Base-by-base conservation (phyloP, 2,329 filamentous ascomycete genomes). In the Pseudogymnoascus sp. region DNA sequence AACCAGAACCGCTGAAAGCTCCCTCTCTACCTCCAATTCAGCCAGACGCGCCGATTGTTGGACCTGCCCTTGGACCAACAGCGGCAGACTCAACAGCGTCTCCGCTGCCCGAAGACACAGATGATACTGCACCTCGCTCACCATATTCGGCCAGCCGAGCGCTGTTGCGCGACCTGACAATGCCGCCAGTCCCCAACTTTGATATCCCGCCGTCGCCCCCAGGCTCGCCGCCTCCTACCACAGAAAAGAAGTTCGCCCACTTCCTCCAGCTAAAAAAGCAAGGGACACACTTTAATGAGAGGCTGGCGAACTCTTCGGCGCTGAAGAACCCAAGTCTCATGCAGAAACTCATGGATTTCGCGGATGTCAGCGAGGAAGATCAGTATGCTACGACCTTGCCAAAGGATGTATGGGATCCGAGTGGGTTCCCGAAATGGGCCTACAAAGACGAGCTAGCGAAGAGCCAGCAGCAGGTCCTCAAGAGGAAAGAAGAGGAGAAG, bases 201-300 rank as follows among this genome's bases (percentile, higher is more conserved):
- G 80, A 86, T 68, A 91, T 95, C 65, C 90, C 90, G 0, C 80
- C 84, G 8, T 91, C 89, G 3, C 90, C 90, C 1, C 86, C 88
- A 0, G 84, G 84, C 23, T 83, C 84, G 1, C 84, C 84, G 9
- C 76, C 79, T 0, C 78, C 36, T 68, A 76, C 43, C 75, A 75
- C 86, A 11, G 87, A 82, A 60, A 81, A 83, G 68, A 92, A 91
- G 69, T 88, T 93, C 68, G 82, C 85, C 66, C 84, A 86, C 64
- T 93, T 95, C 68, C 82, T 93, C 0, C 80, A 84, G 53, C 80
- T 93, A n/a, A 95, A 95, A 77, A 86, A 84, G 70, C 84, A 88
- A 66, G 87, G 87, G 3, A 80, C 87, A 14, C 90, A 95, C 75
- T 93, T 93, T 79, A 93, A 95, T 73, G 80, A 85, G 69, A 87